Evolutionary conservation across 225 moss, liverwort and hornwort species (phyloP).

Genomic region (Climacium dendroides): DNA sequence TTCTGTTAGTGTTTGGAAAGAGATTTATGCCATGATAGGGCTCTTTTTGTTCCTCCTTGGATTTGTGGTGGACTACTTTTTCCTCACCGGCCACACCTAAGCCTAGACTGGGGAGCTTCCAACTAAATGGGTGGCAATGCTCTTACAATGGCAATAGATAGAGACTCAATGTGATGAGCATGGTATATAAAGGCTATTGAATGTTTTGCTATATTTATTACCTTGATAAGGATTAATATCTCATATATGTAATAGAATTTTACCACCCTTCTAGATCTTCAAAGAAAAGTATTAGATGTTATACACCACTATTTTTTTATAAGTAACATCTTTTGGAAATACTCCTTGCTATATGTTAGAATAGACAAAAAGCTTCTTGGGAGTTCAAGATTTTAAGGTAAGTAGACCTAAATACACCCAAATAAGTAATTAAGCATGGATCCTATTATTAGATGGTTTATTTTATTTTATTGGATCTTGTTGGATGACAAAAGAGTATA

Average conservation of each 20-base stretch:
- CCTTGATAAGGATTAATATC: not conserved
- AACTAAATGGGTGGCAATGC: no score
- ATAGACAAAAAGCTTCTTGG: not conserved
- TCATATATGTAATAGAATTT: not conserved
- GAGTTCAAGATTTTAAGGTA: not conserved
- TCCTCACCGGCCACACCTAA: no score
- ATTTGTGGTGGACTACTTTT: no score
- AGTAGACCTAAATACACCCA: accelerated
- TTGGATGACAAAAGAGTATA: not conserved
- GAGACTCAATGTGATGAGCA: not conserved
- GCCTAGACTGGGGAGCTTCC: no score
- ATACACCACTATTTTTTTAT: not conserved
- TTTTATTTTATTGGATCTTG: not conserved
- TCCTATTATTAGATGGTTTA: not conserved
- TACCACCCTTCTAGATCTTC: no score
- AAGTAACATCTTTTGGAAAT: not conserved
- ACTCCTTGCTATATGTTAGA: not conserved
- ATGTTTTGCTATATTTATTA: not conserved
- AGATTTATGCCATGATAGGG: no score
- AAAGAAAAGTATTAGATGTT: not conserved
- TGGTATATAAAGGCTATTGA: accelerated
- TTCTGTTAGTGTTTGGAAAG: no score
- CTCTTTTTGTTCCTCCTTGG: no score
- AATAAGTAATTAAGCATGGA: not conserved
- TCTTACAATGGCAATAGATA: no score